These are phyloP conservation scores for Pestalotiopsis sp. DNA, from an alignment of 2,329 filamentous ascomycete species.

Conservation along the genomic window DNA sequence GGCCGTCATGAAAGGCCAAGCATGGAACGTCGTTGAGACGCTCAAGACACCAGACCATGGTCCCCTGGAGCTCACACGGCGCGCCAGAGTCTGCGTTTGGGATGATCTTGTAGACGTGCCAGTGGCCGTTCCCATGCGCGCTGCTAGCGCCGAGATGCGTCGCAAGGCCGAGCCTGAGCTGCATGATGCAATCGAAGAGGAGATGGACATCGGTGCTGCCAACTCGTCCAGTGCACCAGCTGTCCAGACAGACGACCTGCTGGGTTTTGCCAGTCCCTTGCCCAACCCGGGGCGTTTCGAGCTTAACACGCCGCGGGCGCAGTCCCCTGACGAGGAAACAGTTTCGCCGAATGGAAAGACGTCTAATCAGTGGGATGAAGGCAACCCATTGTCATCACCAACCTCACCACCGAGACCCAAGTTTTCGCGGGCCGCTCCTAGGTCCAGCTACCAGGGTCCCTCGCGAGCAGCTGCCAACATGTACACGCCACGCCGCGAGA, in stretches of 20 bases:
- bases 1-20: conserved; percentile 98
- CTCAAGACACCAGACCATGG: conserved; percentile 92
- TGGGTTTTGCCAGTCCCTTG: conserved; percentile 67
- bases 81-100: conserved; percentile 94
- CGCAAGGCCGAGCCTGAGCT: conserved; percentile 58
- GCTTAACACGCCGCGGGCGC: conserved; percentile 51
- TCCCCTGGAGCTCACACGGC: conserved; percentile 86
- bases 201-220: conserved; percentile 86
- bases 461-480: conserved; percentile 42
- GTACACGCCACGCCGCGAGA: conserved; percentile 50
- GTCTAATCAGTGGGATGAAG: conserved; percentile 30
- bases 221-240: conserved; percentile 53
- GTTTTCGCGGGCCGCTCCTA: conserved; percentile 16
- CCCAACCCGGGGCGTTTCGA: conserved; percentile 79
- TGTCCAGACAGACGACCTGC: conserved; percentile 63
- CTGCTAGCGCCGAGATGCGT: conserved; percentile 82
- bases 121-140: conserved; percentile 86
- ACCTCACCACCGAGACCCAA: conserved; percentile 17
- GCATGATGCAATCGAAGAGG: conserved; percentile 67
- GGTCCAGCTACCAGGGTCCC: conserved; percentile 45
- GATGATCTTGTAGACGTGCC: conserved; percentile 97
- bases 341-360: conserved; percentile 21
- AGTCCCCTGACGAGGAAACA: conserved; percentile 39
- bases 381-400: conserved; percentile 10
- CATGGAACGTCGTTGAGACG: conserved; percentile 98